phyloP scores from a whole-genome alignment of 257 asterid species.

The Solanum medicagineum region DNA sequence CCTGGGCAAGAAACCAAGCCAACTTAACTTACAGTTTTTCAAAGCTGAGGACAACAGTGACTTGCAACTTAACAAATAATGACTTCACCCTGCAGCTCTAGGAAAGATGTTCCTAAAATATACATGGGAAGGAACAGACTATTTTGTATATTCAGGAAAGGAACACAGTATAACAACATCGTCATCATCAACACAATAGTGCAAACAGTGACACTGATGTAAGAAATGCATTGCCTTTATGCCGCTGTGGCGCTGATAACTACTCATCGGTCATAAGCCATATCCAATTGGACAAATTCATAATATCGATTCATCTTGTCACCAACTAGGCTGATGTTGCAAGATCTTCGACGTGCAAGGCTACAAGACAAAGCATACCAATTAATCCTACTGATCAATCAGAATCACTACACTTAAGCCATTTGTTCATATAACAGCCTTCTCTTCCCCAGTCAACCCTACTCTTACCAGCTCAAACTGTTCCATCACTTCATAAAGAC shows the following conservation, averaged over 20 bases:
- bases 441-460: background rate
- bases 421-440: background rate
- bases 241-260: background rate
- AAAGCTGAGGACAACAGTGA: background rate
- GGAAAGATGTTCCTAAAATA: background rate
- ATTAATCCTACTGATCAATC: background rate
- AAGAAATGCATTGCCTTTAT: background rate
- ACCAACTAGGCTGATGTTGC: background rate
- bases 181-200: background rate
- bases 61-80: background rate
- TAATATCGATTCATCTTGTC: background rate
- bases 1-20: background rate
- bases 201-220: background rate
- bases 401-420: background rate
- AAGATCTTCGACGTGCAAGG: background rate
- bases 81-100: background rate
- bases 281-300: background rate
- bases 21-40: background rate
- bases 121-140: background rate
- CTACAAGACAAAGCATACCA: background rate
- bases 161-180: background rate
- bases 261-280: background rate
- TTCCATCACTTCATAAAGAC: background rate
- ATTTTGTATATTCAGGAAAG: background rate
- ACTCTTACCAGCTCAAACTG: background rate